These are phyloP conservation scores for Tulasnella sp. DNA, from an alignment of 768 basidiomycete species.

Conservation along the genomic window DNA sequence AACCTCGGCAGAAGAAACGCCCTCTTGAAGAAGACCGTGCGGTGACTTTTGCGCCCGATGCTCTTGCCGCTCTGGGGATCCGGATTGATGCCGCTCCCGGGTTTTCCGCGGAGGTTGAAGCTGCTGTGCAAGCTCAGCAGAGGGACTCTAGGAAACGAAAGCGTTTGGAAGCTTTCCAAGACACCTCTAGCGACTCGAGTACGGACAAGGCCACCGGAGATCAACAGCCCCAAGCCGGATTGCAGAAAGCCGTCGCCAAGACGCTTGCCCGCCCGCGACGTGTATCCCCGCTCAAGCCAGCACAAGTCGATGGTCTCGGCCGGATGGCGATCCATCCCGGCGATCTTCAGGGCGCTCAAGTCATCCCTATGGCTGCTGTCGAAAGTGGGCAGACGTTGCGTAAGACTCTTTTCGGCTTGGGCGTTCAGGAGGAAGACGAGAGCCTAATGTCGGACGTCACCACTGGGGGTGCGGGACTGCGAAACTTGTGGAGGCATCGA, in stretches of 20 bases:
- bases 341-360: constrained; percentile 24
- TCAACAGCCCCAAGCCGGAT: neutral
- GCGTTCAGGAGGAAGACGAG: constrained; percentile 31
- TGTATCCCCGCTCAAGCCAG: constrained; percentile 35
- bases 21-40: neutral
- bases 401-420: constrained; percentile 35
- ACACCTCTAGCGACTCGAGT: constrained; percentile 43
- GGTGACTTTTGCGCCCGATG: neutral
- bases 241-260: constrained; percentile 43
- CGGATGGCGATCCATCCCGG: constrained; percentile 36
- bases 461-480: constrained; percentile 18
- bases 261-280: neutral
- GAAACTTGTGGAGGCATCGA: constrained; percentile 41
- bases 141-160: constrained; percentile 65
- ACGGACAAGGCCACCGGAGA: constrained; percentile 42
- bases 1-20: constrained; percentile 7
- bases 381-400: constrained; percentile 18
- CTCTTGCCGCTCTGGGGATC: constrained; percentile 12
- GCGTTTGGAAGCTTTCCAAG: constrained; percentile 69
- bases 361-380: constrained; percentile 20
- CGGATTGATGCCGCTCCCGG: neutral
- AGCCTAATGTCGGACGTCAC: constrained; percentile 24
- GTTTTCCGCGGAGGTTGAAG: neutral
- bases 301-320: constrained; percentile 35
- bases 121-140: constrained; percentile 1